Evolutionary conservation across 2,329 filamentous ascomycete species (phyloP).

Genomic region (Endocalyx cinctus): DNA sequence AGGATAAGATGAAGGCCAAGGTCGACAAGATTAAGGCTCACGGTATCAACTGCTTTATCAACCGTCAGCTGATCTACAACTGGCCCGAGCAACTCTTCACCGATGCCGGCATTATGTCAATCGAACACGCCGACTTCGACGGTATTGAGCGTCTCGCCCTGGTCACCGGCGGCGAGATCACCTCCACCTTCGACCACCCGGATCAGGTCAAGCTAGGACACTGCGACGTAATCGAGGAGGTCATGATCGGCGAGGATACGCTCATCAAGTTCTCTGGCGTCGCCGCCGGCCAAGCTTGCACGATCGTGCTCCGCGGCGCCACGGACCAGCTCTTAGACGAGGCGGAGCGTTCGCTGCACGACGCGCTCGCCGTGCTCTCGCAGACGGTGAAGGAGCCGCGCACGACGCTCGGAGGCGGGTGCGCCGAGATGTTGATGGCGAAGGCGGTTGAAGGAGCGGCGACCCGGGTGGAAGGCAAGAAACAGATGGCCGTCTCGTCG

Average conservation of each 20-base stretch:
- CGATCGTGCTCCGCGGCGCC: slow-evolving; percentile 90
- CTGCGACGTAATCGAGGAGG: slow-evolving; percentile 93
- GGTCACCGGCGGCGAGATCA: slow-evolving; percentile 95
- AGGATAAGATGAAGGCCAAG: slow-evolving; percentile 99
- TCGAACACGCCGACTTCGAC: slow-evolving; percentile 98
- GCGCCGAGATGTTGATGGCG: slow-evolving; percentile 98
- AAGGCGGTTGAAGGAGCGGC: slow-evolving; percentile 94
- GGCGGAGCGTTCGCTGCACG: slow-evolving; percentile 91
- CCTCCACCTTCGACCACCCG: slow-evolving; percentile 96
- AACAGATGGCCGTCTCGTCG: slow-evolving; percentile 84
- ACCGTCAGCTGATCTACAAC: slow-evolving; percentile 99
- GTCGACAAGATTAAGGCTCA: slow-evolving; percentile 98
- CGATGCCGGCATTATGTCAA: slow-evolving; percentile 95
- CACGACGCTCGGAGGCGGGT: slow-evolving; percentile 91
- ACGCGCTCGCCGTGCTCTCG: slow-evolving; percentile 91
- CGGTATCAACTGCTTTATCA: slow-evolving; percentile 99
- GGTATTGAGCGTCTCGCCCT: slow-evolving; percentile 92
- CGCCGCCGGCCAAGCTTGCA: slow-evolving; percentile 89
- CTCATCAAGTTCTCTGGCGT: slow-evolving; percentile 97
- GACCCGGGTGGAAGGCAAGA: slow-evolving; percentile 93
- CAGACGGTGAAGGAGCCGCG: slow-evolving; percentile 94
- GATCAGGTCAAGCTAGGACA: slow-evolving; percentile 94
- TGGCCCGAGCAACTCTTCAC: slow-evolving; percentile 99
- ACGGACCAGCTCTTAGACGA: slow-evolving; percentile 97
- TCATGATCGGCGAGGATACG: slow-evolving; percentile 97